Percentiles rank a stretch among this genome's conserved stretches.
Evolutionary conservation across 1,284 basidiomycete species (phyloP).

Genomic region (Porogramme epimiltina): DNA sequence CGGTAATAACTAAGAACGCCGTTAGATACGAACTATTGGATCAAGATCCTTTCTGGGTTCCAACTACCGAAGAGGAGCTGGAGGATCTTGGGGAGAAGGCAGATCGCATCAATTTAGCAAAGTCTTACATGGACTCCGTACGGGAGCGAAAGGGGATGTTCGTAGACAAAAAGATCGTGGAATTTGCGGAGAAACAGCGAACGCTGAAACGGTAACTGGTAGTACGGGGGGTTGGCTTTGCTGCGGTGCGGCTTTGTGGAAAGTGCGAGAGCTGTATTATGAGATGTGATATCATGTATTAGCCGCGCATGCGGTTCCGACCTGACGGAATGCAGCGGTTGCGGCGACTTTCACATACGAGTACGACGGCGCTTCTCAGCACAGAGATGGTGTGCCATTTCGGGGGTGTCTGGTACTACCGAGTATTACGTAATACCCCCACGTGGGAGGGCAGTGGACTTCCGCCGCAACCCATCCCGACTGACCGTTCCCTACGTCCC

Average conservation of each 20-base stretch:
- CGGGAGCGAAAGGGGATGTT: slow-evolving; percentile 94
- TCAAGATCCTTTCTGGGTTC: slow-evolving; percentile 98
- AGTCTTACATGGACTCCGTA: slow-evolving; percentile 91
- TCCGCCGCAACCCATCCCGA: slow-evolving; percentile 5
- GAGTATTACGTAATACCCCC: too few species aligned
- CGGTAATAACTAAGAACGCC: neutral
- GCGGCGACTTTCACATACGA: too few species aligned
- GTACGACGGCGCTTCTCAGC: too few species aligned
- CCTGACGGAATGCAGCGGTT: too few species aligned
- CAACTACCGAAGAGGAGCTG: slow-evolving; percentile 95
- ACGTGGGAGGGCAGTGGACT: slow-evolving; percentile 17
- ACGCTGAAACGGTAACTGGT: slow-evolving; percentile 78
- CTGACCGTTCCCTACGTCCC: slow-evolving; percentile 2
- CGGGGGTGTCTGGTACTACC: neutral
- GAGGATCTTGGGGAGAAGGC: slow-evolving; percentile 98
- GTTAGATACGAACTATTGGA: slow-evolving; percentile 84
- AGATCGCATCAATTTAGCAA: slow-evolving; percentile 93
- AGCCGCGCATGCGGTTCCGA: too few species aligned
- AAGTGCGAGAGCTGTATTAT: too few species aligned
- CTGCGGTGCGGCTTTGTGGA: too few species aligned
- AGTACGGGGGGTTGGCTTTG: too few species aligned
- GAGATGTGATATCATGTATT: too few species aligned
- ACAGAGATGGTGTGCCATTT: too few species aligned
- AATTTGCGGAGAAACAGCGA: slow-evolving; percentile 94
- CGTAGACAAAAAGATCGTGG: slow-evolving; percentile 90